phyloP scores from a whole-genome alignment of 2,329 filamentous ascomycete genomes.

The Pyrenophora teres region DNA sequence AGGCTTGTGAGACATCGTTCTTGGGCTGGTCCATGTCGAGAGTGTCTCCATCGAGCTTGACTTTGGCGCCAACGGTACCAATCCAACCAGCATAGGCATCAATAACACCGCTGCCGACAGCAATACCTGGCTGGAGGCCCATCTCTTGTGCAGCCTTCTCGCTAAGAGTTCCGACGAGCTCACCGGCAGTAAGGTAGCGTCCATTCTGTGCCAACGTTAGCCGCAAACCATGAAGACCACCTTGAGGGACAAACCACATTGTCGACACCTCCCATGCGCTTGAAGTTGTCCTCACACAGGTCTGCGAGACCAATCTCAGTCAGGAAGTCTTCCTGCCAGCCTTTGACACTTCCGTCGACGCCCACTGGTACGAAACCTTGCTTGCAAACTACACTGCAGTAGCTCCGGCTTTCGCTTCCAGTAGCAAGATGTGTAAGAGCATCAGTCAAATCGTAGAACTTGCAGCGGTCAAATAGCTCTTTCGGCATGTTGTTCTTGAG shows the following conservation, averaged over 20 bases:
- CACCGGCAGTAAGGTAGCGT: slow-evolving; percentile 86
- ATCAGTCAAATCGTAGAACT: slow-evolving; percentile 95
- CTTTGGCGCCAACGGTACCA: slow-evolving; percentile 96
- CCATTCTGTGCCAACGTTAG: slow-evolving; percentile 73
- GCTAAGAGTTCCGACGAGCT: slow-evolving; percentile 83
- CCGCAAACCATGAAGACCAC: slow-evolving; percentile 26
- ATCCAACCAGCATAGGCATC: slow-evolving; percentile 99
- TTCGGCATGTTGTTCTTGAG: slow-evolving; percentile 97
- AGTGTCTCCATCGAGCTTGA: slow-evolving; percentile 71
- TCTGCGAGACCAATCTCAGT: slow-evolving; percentile 84
- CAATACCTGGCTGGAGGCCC: slow-evolving; percentile 83
- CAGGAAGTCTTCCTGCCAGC: slow-evolving; percentile 97
- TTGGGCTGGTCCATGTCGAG: slow-evolving; percentile 70
- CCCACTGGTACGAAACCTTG: slow-evolving; percentile 97
- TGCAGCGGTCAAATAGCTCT: slow-evolving; percentile 87
- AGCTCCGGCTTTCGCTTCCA: slow-evolving; percentile 87
- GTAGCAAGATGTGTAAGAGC: slow-evolving; percentile 94
- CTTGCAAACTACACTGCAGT: slow-evolving; percentile 96
- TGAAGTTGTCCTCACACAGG: slow-evolving; percentile 82
- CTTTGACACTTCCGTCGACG: slow-evolving; percentile 94
- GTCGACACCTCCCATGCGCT: slow-evolving; percentile 91
- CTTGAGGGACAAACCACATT: slow-evolving; percentile 74
- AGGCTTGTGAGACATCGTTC: slow-evolving; percentile 90
- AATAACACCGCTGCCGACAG: slow-evolving; percentile 94
- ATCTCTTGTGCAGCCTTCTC: slow-evolving; percentile 82